Percentiles rank a stretch among this genome's conserved stretches.
Conservation (phyloP, 305 asterid species). For the Ajuga reptans region DNA sequence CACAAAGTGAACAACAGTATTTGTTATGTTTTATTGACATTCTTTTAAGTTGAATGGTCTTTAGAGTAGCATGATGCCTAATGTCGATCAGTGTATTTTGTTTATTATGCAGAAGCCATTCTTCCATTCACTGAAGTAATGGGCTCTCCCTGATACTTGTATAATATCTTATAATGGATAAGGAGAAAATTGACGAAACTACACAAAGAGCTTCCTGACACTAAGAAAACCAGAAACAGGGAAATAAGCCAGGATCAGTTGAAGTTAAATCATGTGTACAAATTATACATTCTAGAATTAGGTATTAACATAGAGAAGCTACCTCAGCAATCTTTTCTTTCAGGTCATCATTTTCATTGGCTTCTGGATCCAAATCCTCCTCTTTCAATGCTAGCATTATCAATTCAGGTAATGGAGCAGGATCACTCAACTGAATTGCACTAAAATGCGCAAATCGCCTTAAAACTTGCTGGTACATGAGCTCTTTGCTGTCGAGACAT, state of each 20-base stretch:
- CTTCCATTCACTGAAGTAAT: background rate
- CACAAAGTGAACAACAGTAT: background rate
- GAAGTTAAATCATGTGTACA: conserved; percentile 8
- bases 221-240: conserved; percentile 8
- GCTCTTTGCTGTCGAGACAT: conserved; percentile 70
- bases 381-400: conserved; percentile 74
- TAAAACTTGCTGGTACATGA: conserved; percentile 90
- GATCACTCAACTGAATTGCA: conserved; percentile 89
- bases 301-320: conserved; percentile 22
- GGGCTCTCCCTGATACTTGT: background rate
- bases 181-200: background rate
- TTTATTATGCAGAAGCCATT: background rate
- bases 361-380: conserved; percentile 59
- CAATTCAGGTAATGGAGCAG: conserved; percentile 65
- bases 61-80: background rate
- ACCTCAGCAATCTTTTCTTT: conserved; percentile 81
- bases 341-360: conserved; percentile 54
- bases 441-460: conserved; percentile 88
- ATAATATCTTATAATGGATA: background rate
- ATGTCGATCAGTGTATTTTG: background rate
- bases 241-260: background rate
- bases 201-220: conserved; percentile 1
- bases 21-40: background rate
- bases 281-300: conserved; percentile 12
- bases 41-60: background rate